These are phyloP conservation scores for Hylodesmum podocarpum DNA, from an alignment of 306 rosid species.

Conservation along the genomic window DNA sequence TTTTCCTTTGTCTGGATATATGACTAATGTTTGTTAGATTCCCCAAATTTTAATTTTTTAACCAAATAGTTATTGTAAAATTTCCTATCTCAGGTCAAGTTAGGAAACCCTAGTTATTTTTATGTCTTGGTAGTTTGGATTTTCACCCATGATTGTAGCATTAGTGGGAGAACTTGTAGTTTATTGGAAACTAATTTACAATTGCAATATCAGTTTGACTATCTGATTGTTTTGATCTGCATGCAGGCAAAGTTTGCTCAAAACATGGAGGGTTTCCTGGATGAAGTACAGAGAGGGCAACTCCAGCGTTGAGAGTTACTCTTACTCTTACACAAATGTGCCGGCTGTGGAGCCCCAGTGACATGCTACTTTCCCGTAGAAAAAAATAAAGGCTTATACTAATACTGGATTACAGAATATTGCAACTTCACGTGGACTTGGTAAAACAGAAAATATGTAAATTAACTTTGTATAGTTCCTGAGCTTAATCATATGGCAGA, in stretches of 20 bases:
- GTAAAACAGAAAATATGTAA: slow-evolving; percentile 38
- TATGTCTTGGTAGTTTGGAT: background rate
- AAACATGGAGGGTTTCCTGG: slow-evolving; percentile 68
- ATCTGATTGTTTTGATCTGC: slow-evolving; percentile 20
- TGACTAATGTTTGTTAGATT: background rate
- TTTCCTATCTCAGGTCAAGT: slow-evolving; percentile 4
- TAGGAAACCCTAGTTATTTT: background rate
- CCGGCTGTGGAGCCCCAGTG: slow-evolving; percentile 44
- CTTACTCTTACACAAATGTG: slow-evolving; percentile 49
- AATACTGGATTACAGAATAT: slow-evolving; percentile 6
- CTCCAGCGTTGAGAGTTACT: slow-evolving; percentile 36
- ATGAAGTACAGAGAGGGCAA: slow-evolving; percentile 45
- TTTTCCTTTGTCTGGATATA: background rate
- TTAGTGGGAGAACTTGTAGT: background rate
- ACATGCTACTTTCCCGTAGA: background rate
- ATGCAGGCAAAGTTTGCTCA: slow-evolving; percentile 66
- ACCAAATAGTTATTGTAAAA: background rate
- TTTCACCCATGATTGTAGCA: slow-evolving; percentile 10
- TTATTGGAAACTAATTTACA: background rate
- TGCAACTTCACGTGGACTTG: slow-evolving; percentile 3
- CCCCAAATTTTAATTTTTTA: background rate
- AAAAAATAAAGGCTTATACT: slow-evolving; percentile 1
- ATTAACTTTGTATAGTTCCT: slow-evolving; percentile 30
- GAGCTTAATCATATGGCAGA: background rate
- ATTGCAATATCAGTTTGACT: background rate